Evolutionary conservation across 2,329 filamentous ascomycete species (phyloP).

Genomic region (Paecilomyces fulvus): DNA sequence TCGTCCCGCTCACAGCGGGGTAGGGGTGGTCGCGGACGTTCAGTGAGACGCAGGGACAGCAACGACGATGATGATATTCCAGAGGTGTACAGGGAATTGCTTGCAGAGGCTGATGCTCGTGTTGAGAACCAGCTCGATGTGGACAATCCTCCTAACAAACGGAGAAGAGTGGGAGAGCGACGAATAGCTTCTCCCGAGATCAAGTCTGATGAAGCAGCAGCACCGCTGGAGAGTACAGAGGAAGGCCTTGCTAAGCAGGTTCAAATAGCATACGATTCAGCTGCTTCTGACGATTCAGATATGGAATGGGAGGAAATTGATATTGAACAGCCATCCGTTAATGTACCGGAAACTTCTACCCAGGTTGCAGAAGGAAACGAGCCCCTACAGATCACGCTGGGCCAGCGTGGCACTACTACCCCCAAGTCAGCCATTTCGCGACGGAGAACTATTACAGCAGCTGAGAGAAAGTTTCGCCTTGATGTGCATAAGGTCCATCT

Average conservation of each 20-base stretch:
- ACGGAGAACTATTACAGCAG: conserved; percentile 46
- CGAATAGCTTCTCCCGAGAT: conserved; percentile 7
- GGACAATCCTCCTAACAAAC: conserved; percentile 26
- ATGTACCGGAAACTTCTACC: conserved; percentile 12
- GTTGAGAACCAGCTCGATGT: conserved; percentile 15
- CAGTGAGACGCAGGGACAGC: conserved; percentile 5
- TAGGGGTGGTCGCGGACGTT: conserved; percentile 6
- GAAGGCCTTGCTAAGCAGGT: conserved; percentile 9
- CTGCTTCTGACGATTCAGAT: conserved; percentile 48
- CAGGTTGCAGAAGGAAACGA: conserved; percentile 13
- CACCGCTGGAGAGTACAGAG: conserved; percentile 1
- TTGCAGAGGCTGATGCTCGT: conserved; percentile 31
- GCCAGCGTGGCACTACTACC: conserved; percentile 17
- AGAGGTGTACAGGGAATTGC: conserved; percentile 34
- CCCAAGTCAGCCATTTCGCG: conserved; percentile 21
- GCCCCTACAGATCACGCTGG: conserved; percentile 30
- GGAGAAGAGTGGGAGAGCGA: conserved; percentile 26
- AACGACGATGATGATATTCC: conserved; percentile 20
- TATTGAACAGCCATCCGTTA: conserved; percentile 25
- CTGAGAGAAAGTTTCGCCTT: conserved; percentile 55
- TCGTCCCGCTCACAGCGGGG: conserved; percentile 10
- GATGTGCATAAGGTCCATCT: conserved; percentile 82
- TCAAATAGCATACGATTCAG: conserved; percentile 28
- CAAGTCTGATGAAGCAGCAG: conserved; percentile 5
- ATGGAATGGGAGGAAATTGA: conserved; percentile 40